Evolutionary conservation across 164 flowering plant genomes (phyloP).

Genomic region (Stephania cephalantha): DNA sequence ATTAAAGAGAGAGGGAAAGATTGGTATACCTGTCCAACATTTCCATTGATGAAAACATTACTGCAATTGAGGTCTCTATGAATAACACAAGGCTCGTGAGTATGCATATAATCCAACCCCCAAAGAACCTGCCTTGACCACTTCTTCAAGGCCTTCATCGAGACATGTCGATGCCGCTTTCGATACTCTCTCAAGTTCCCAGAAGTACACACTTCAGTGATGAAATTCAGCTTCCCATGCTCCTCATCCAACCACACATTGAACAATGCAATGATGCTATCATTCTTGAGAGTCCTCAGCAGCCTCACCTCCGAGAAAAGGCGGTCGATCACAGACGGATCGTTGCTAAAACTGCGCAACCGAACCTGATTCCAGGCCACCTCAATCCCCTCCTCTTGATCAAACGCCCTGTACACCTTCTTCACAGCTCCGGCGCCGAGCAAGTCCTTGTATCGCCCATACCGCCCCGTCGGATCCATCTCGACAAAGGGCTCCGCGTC

Average conservation of each 20-base stretch:
- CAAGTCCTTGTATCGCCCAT: slow-evolving; percentile 58
- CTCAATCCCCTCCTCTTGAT: slow-evolving; percentile 76
- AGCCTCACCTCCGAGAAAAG: slow-evolving; percentile 45
- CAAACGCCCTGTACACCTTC: slow-evolving; percentile 74
- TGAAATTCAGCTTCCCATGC: slow-evolving; percentile 51
- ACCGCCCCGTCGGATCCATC: slow-evolving; percentile 65
- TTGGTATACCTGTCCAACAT: slow-evolving; percentile 57
- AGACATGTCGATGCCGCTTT: slow-evolving; percentile 63
- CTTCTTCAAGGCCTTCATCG: slow-evolving; percentile 65
- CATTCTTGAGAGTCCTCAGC: slow-evolving; percentile 36
- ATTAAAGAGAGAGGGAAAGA: no score
- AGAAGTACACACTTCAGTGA: slow-evolving; percentile 74
- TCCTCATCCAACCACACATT: slow-evolving; percentile 48
- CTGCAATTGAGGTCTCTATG: slow-evolving; percentile 85
- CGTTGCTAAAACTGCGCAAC: slow-evolving; percentile 39
- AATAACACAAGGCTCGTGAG: slow-evolving; percentile 67
- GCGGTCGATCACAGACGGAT: slow-evolving; percentile 36
- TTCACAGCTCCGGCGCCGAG: slow-evolving; percentile 72
- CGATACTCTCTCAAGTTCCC: slow-evolving; percentile 75
- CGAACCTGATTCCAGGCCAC: slow-evolving; percentile 85
- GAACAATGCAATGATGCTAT: slow-evolving; percentile 39
- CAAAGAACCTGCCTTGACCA: slow-evolving; percentile 71
- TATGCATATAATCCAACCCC: slow-evolving; percentile 65
- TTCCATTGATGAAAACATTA: slow-evolving; percentile 78
- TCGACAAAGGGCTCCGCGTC: slow-evolving; percentile 59